Conservation (phyloP, 352 stramenopile genomes). For the Phytophthora pisi region DNA sequence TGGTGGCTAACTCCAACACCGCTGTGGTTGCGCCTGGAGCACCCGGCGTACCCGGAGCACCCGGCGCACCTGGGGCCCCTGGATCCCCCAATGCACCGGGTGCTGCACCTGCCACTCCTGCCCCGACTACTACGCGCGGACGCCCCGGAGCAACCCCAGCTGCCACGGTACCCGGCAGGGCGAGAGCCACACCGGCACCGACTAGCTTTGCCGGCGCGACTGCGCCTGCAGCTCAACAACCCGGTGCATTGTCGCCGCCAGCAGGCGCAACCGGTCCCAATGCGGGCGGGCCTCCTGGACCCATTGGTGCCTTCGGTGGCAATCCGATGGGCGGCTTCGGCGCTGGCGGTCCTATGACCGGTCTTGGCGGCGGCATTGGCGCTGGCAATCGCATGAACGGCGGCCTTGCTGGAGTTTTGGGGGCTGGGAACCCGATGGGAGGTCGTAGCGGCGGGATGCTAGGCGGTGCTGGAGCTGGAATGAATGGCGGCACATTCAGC, state of each 20-base stretch:
- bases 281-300: slow-evolving; percentile 1
- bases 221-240: slow-evolving; percentile 10
- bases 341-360: slow-evolving; percentile 7
- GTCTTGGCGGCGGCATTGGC: slow-evolving; percentile 8
- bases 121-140: slow-evolving; percentile 22
- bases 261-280: slow-evolving; percentile 1
- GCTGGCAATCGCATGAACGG: slow-evolving; percentile 13
- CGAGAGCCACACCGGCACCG: slow-evolving; percentile 26
- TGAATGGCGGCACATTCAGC: background rate
- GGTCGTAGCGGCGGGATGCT: slow-evolving; percentile 9
- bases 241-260: background rate
- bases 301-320: slow-evolving; percentile 4
- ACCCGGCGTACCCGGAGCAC: slow-evolving; percentile 7
- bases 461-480: slow-evolving; percentile 4
- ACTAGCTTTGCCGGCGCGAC: slow-evolving; percentile 8
- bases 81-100: slow-evolving; percentile 4
- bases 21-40: slow-evolving; percentile 19
- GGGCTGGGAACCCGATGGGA: background rate
- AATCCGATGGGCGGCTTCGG: slow-evolving; percentile 3
- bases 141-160: slow-evolving; percentile 22
- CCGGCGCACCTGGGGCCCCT: background rate
- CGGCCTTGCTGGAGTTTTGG: slow-evolving; percentile 5
- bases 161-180: slow-evolving; percentile 8
- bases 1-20: slow-evolving; percentile 32
- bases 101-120: slow-evolving; percentile 13